Evolutionary conservation across 768 basidiomycete species (phyloP).

Genomic region (Chalciporus piperatus): DNA sequence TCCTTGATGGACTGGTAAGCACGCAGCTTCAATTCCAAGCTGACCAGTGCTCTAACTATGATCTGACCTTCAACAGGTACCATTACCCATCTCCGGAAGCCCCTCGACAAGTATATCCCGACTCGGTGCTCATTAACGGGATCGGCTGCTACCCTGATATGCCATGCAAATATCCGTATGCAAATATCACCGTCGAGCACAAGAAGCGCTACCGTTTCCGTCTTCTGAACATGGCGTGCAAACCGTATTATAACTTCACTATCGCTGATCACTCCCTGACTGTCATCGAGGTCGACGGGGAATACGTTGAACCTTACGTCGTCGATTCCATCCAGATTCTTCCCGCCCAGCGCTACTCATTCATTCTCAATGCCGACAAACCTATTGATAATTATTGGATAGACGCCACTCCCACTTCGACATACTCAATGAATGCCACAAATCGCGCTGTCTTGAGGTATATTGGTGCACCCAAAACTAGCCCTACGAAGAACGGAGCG

Average conservation of each 20-base stretch:
- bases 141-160: conserved; percentile 31
- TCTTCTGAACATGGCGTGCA: conserved; percentile 36
- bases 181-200: conserved; percentile 32
- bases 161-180: conserved; percentile 18
- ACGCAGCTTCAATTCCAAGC: not conserved
- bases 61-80: conserved; percentile 13
- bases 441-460: conserved; percentile 18
- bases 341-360: conserved; percentile 45
- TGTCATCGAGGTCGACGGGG: conserved; percentile 43
- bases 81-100: conserved; percentile 10
- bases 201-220: conserved; percentile 40
- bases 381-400: conserved; percentile 41
- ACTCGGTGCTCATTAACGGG: conserved; percentile 42
- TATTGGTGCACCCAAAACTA: conserved; percentile 8
- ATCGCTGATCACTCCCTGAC: conserved; percentile 30
- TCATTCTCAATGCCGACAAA: conserved; percentile 41
- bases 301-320: conserved; percentile 37
- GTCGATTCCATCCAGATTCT: conserved; percentile 38
- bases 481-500: conserved; percentile 9
- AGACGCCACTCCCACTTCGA: conserved; percentile 2
- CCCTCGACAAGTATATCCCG: conserved; percentile 17
- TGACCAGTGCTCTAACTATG: not conserved
- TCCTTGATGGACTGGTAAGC: conserved; percentile 28
- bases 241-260: conserved; percentile 27
- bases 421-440: conserved; percentile 25